Percentiles rank a stretch among this genome's conserved stretches.
Conservation (phyloP, 495 filamentous ascomycete species). For the Talaromyces liani region DNA sequence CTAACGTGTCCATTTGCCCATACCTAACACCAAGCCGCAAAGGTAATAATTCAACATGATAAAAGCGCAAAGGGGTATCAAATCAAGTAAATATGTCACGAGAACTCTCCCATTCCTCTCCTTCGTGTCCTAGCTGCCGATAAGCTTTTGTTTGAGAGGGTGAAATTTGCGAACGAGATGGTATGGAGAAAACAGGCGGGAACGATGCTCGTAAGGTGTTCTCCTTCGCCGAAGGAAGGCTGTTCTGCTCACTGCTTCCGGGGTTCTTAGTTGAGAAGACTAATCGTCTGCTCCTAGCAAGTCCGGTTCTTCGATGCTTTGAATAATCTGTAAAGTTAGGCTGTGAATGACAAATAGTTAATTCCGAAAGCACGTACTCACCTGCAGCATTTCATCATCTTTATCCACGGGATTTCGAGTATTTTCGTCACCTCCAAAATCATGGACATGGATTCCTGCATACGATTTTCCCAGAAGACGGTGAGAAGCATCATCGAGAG, state of each 20-base stretch:
- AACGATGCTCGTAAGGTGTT: neutral
- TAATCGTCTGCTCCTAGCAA: neutral
- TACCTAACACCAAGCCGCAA: neutral
- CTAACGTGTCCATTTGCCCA: neutral
- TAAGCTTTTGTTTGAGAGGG: neutral
- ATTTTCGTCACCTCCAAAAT: slow-evolving; percentile 16
- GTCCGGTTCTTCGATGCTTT: slow-evolving; percentile 1
- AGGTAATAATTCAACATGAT: neutral
- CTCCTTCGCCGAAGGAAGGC: neutral
- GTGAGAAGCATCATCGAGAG: slow-evolving; percentile 19
- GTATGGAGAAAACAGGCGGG: neutral
- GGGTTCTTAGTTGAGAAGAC: neutral
- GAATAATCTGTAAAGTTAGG: neutral
- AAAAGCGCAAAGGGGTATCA: slow-evolving; percentile 3
- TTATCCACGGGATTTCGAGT: neutral
- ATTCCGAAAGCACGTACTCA: neutral
- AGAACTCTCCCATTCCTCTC: neutral
- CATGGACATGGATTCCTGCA: slow-evolving; percentile 24
- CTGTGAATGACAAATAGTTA: neutral
- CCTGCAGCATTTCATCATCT: slow-evolving; percentile 3
- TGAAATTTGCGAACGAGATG: too few species aligned
- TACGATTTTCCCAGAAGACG: slow-evolving; percentile 27
- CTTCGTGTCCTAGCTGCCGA: neutral
- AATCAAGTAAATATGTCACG: slow-evolving; percentile 1
- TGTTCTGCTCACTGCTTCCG: neutral